Conservation (phyloP, 345 rosid species). For the Dovyalis caffra region DNA sequence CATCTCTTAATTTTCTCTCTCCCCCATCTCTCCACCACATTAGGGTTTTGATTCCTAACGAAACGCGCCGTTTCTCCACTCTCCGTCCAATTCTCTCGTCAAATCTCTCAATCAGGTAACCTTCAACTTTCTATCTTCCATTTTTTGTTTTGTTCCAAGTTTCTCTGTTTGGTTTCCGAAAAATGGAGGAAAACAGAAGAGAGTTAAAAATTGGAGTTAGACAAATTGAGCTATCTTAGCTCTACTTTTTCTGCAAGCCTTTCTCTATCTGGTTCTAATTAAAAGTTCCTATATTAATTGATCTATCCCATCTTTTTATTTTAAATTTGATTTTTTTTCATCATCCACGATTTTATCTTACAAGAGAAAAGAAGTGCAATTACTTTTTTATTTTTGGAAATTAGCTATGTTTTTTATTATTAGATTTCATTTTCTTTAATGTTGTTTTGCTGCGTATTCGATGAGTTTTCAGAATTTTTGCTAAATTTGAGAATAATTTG, state of each 20-base stretch:
- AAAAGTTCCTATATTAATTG: too few relatives aligned
- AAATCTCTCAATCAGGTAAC: neutral
- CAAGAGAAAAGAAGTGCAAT: too few relatives aligned
- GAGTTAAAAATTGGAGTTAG: too few relatives aligned
- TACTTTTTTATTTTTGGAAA: too few relatives aligned
- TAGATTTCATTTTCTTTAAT: neutral
- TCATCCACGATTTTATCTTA: too few relatives aligned
- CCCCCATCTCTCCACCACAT: neutral
- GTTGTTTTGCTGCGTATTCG: neutral
- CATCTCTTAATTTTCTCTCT: neutral
- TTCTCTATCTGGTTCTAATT: too few relatives aligned
- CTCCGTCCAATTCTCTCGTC: neutral
- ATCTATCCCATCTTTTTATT: too few relatives aligned
- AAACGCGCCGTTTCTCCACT: constrained; percentile 25
- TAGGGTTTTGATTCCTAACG: constrained; percentile 14
- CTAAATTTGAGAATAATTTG: neutral
- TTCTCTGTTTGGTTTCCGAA: neutral
- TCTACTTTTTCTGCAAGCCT: neutral
- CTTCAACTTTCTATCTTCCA: neutral
- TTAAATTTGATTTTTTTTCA: too few relatives aligned
- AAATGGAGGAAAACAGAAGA: neutral
- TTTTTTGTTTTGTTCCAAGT: neutral
- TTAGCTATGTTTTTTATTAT: too few relatives aligned
- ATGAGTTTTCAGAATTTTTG: neutral
- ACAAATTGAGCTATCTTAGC: too few relatives aligned